A percentile compares a stretch with the other conserved stretches of the same genome.
Conservation (phyloP, 2,329 filamentous ascomycete genomes). For the Periconia digitata region DNA sequence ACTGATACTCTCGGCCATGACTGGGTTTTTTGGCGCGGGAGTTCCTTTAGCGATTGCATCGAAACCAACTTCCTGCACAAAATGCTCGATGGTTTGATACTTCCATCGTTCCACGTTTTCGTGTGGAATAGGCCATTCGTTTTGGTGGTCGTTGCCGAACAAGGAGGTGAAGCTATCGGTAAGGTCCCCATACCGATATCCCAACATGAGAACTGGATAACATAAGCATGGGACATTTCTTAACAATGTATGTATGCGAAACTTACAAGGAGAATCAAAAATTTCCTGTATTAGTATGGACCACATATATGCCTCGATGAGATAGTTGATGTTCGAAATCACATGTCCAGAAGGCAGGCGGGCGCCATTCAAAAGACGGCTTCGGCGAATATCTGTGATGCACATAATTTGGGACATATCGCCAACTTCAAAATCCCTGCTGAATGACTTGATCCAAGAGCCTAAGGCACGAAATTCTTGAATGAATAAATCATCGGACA, state of each 20-base stretch:
- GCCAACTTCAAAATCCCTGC: conserved; percentile 5
- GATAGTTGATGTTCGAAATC: no score
- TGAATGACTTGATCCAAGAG: conserved; percentile 16
- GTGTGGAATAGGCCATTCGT: conserved; percentile 3
- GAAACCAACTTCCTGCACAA: neutral
- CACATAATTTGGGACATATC: neutral
- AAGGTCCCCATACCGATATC: neutral
- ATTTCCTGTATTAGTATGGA: neutral
- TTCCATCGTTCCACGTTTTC: conserved; percentile 14
- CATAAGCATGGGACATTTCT: neutral
- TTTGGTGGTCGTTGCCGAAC: conserved; percentile 3
- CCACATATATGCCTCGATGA: conserved; percentile 10
- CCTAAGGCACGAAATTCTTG: conserved; percentile 14
- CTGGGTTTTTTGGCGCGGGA: no score
- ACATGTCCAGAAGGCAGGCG: no score
- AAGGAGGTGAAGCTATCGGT: neutral
- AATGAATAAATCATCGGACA: conserved; percentile 17
- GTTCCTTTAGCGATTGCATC: conserved; percentile 1
- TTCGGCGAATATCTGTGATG: neutral
- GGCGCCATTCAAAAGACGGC: no score
- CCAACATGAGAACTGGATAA: conserved; percentile 5
- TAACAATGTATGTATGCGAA: neutral
- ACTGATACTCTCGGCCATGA: conserved; percentile 2
- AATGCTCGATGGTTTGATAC: conserved; percentile 5
- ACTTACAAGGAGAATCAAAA: neutral